A percentile compares a stretch with the other conserved stretches of the same genome.
phyloP scores from a whole-genome alignment of 2,329 filamentous ascomycete genomes.

The Sclerotinia trifoliorum region DNA sequence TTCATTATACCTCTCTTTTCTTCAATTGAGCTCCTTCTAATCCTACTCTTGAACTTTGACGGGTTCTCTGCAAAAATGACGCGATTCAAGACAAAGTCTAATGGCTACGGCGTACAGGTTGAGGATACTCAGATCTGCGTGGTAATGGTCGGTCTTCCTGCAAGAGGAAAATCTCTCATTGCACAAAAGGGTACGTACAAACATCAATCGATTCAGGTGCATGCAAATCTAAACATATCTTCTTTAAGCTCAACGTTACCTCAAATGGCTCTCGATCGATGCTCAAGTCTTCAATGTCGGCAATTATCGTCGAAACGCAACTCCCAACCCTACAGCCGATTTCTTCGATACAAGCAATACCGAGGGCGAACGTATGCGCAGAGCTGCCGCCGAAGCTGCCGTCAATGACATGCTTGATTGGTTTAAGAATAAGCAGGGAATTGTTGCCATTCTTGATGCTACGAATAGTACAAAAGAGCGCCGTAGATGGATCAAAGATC shows the following conservation, averaged over 20 bases:
- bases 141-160: slow-evolving; percentile 96
- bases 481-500: slow-evolving; percentile 85
- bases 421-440: slow-evolving; percentile 75
- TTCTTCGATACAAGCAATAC: slow-evolving; percentile 92
- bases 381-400: slow-evolving; percentile 85
- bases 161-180: slow-evolving; percentile 94
- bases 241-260: slow-evolving; percentile 76
- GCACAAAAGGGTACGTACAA: slow-evolving; percentile 79
- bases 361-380: slow-evolving; percentile 86
- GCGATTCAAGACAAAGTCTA: slow-evolving; percentile 44
- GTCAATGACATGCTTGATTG: slow-evolving; percentile 91
- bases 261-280: slow-evolving; percentile 93
- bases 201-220: neutral
- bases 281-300: slow-evolving; percentile 97
- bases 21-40: slow-evolving; percentile 11
- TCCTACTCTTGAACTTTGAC: neutral
- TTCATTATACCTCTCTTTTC: neutral
- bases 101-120: slow-evolving; percentile 75
- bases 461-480: slow-evolving; percentile 93
- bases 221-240: slow-evolving; percentile 1
- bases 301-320: slow-evolving; percentile 86
- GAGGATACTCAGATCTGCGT: slow-evolving; percentile 97
- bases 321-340: slow-evolving; percentile 84
- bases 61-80: slow-evolving; percentile 28
- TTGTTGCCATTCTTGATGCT: slow-evolving; percentile 92